Conservation (phyloP, 371 early-diverging fungal species). For the Smittium culicis region DNA sequence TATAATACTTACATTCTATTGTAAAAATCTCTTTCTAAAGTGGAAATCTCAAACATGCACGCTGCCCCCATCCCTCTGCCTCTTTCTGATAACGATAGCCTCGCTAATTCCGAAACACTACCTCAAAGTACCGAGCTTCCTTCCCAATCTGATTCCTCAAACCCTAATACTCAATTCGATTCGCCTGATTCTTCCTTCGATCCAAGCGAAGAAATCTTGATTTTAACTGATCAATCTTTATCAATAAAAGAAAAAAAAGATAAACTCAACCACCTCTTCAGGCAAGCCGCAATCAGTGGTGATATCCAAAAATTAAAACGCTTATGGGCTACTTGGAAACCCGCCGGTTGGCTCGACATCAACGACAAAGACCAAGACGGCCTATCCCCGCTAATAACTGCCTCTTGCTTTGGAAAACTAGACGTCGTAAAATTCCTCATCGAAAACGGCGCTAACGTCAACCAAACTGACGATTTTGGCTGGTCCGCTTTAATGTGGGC, state of each 20-base stretch:
- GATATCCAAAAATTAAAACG: constrained; percentile 34
- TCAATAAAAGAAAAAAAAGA: constrained; percentile 21
- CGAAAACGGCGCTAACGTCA: constrained; percentile 56
- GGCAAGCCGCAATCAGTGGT: constrained; percentile 45
- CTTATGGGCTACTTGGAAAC: constrained; percentile 36
- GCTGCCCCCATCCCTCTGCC: too few species aligned
- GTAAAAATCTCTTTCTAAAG: too few species aligned
- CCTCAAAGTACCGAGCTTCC: too few species aligned
- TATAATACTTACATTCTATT: too few species aligned
- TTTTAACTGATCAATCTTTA: background rate
- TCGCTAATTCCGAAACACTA: too few species aligned
- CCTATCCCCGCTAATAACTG: constrained; percentile 61
- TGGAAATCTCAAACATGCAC: too few species aligned
- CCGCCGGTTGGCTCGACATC: constrained; percentile 52
- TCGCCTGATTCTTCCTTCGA: background rate
- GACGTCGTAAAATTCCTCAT: constrained; percentile 51
- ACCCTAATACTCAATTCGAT: background rate
- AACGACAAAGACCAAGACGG: constrained; percentile 73
- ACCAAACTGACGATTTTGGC: constrained; percentile 69
- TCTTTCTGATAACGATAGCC: too few species aligned
- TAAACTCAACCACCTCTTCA: constrained; percentile 38
- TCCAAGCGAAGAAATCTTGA: constrained; percentile 4
- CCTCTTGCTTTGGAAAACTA: constrained; percentile 71
- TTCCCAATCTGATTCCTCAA: too few species aligned
- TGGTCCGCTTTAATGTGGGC: constrained; percentile 97